Evolutionary conservation across 768 basidiomycete species (phyloP).

Genomic region (Termitomyces sp.): DNA sequence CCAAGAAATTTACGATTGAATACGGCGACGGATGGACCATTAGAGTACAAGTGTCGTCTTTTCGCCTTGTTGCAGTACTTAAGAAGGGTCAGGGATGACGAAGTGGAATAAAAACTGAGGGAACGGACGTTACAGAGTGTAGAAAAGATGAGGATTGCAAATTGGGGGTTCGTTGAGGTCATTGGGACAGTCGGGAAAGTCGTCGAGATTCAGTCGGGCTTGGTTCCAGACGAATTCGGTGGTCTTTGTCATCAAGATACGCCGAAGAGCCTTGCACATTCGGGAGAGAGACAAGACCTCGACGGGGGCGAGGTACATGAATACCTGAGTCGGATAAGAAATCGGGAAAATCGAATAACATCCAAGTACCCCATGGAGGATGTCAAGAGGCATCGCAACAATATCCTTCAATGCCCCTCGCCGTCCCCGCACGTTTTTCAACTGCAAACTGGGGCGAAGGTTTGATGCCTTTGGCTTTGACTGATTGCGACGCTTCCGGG

Average conservation of each 20-base stretch:
- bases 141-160: not conserved
- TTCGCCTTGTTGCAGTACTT: conserved; percentile 3
- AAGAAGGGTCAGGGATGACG: not conserved
- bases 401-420: conserved; percentile 12
- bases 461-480: not conserved
- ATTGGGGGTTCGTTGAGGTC: conserved; percentile 6
- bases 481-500: not conserved
- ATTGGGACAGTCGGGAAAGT: conserved; percentile 6
- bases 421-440: conserved; percentile 5
- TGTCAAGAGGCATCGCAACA: conserved; percentile 23
- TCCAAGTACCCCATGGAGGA: conserved; percentile 22
- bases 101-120: not conserved
- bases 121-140: conserved; percentile 4
- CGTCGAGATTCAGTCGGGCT: conserved; percentile 3
- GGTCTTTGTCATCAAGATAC: conserved; percentile 15
- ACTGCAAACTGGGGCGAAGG: not conserved
- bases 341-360: too few species aligned
- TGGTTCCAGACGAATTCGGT: conserved; percentile 3
- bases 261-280: conserved; percentile 25
- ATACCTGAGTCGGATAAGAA: not conserved
- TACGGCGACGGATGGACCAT: conserved; percentile 8
- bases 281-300: conserved; percentile 33
- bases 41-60: not conserved
- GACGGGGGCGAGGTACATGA: conserved; percentile 24
- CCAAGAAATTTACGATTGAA: not conserved